Percentiles rank a stretch among this genome's conserved stretches.
Conservation (phyloP, 1,139 yeast species). For the Pichia sp. region DNA sequence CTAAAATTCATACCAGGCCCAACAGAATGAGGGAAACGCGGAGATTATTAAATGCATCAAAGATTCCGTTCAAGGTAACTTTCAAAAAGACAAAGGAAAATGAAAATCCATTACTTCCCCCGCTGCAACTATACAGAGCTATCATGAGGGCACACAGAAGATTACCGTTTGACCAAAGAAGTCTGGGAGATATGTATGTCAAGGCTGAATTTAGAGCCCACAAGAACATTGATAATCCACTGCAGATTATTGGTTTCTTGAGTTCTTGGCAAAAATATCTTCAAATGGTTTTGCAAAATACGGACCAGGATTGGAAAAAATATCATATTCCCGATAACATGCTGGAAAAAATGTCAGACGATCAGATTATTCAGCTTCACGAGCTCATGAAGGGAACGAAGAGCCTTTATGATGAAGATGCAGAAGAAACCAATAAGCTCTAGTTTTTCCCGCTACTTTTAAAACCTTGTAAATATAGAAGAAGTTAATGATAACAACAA, state of each 20-base stretch:
- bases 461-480: background rate
- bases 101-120: constrained; percentile 68
- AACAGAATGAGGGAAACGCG: constrained; percentile 48
- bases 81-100: constrained; percentile 51
- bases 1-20: too few species aligned
- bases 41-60: constrained; percentile 29
- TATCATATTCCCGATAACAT: constrained; percentile 58
- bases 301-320: constrained; percentile 73
- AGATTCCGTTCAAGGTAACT: constrained; percentile 36
- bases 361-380: constrained; percentile 82
- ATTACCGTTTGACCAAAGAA: constrained; percentile 64
- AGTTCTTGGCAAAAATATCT: constrained; percentile 94
- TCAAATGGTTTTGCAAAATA: constrained; percentile 44
- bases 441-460: background rate
- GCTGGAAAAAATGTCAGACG: constrained; percentile 81
- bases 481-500: background rate
- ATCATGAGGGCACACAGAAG: constrained; percentile 74
- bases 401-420: constrained; percentile 21
- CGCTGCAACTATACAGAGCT: constrained; percentile 67
- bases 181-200: constrained; percentile 86
- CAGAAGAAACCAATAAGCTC: background rate
- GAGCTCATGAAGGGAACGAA: constrained; percentile 64
- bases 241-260: constrained; percentile 88
- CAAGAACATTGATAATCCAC: constrained; percentile 74
- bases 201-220: constrained; percentile 90